Base-by-base conservation (phyloP, 129 eudicot species). In the Flaveria linearis region DNA sequence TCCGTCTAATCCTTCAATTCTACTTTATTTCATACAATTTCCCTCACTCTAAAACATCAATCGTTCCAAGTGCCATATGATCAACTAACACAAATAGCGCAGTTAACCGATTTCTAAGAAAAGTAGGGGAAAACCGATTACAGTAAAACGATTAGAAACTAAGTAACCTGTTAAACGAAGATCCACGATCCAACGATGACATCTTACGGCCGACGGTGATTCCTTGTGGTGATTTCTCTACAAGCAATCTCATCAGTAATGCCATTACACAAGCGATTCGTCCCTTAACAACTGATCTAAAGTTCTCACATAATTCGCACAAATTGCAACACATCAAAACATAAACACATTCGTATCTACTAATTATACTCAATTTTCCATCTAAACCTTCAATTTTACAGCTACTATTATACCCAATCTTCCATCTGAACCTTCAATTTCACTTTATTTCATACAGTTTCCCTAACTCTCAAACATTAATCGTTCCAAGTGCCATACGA, bases 171-270 rank as follows among this genome's bases (percentile, higher is more conserved):
- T 80, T 68, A 22, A 88, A 84, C 5, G 92, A 84, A 65, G 88
- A 72, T 51, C 81, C 70, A 12, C 79, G 90, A 73, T 89, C 92
- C 36, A 92, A 75, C 9, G 92, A 85, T 9, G 96, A 84, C 97
- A 92, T 92, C 85, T 85, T 85, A 39, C 92, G 89, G 5, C 92
- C 92, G 22, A 56, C 36, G 84, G 73, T 46, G 86, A 76, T 15
- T 86, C 92, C 70, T 87, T 85, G 49, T 82, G 91, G 13, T 91
- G 33, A 28, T 4, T 17, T 33, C 36, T 55, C 67, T 10, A 17
- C 80, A 30, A 65, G 63, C 74, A 55, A 41, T 9, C 15, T 76
- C 50, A 33, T 56, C n/a, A 14, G 39, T 69, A 23, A 78, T 22
- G 47, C 20, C 28, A 79, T 33, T 62, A 47, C 23, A 69, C 36